Conservation (phyloP, 305 asterid species). For the Ilex paraguariensis region DNA sequence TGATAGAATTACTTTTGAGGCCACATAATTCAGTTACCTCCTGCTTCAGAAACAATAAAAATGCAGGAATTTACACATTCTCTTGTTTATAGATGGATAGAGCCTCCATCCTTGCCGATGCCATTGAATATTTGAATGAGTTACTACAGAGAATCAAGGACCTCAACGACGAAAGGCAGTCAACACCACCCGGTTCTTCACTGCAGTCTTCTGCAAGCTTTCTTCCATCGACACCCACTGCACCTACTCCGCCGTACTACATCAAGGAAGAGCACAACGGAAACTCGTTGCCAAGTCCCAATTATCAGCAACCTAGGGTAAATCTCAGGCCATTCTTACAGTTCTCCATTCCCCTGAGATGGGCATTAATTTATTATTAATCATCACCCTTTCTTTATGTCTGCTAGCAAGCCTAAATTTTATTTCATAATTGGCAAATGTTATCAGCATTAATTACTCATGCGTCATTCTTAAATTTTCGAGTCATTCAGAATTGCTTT, state of each 20-base stretch:
- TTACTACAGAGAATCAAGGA: neutral
- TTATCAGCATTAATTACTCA: neutral
- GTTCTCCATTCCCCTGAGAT: too few species aligned
- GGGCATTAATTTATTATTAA: too few species aligned
- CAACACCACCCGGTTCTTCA: neutral
- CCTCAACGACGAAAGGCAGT: neutral
- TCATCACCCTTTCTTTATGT: neutral
- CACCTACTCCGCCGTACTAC: neutral
- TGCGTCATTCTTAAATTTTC: neutral
- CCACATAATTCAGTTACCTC: too few species aligned
- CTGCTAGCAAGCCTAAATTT: neutral
- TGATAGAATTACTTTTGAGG: too few species aligned
- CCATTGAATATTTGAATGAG: neutral
- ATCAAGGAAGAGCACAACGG: neutral
- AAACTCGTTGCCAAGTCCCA: neutral
- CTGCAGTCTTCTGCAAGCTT: neutral
- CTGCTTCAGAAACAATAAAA: too few species aligned
- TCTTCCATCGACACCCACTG: neutral
- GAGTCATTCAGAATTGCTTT: neutral
- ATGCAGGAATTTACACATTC: too few species aligned
- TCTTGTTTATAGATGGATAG: neutral
- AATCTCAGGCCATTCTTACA: neutral
- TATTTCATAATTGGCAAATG: neutral
- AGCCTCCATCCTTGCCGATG: neutral
- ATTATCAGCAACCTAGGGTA: neutral